Percentiles rank a stretch among this genome's conserved stretches.
Conservation (phyloP, 306 rosid species). For the Biancaea sappan region DNA sequence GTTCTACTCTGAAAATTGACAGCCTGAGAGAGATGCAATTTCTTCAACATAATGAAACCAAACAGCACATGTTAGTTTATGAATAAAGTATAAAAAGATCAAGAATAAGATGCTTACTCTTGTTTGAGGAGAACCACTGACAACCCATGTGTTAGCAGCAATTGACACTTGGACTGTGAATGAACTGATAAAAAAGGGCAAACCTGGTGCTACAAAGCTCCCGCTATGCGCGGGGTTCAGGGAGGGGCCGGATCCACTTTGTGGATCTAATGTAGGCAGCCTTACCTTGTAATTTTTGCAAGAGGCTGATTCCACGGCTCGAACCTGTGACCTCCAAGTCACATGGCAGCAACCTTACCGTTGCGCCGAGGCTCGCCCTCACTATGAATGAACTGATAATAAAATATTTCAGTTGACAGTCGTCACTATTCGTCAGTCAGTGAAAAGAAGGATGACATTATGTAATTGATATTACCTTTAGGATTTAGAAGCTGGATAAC, state of each 20-base stretch:
- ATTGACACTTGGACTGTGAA: slow-evolving; percentile 94
- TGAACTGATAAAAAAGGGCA: too few species aligned
- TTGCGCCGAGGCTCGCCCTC: too few species aligned
- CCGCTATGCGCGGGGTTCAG: too few species aligned
- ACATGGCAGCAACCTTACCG: too few species aligned
- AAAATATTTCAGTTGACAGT: background rate
- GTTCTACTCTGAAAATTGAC: background rate
- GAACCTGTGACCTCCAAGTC: too few species aligned
- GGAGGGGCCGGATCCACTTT: too few species aligned
- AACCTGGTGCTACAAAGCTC: too few species aligned
- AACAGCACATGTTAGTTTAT: background rate
- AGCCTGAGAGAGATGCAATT: background rate
- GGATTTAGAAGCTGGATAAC: slow-evolving; percentile 92
- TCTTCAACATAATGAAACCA: background rate
- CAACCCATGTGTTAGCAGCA: slow-evolving; percentile 99
- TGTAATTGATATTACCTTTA: slow-evolving; percentile 59
- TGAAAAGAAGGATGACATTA: background rate
- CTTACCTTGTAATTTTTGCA: too few species aligned
- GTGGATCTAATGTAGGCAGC: too few species aligned
- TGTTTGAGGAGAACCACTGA: slow-evolving; percentile 93
- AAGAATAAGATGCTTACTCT: slow-evolving; percentile 56
- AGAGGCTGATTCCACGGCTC: too few species aligned
- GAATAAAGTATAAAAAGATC: background rate
- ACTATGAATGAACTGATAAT: too few species aligned
- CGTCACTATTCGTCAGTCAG: background rate